phyloP scores from a whole-genome alignment of 352 stramenopile species.

The Albugo laibachii region DNA sequence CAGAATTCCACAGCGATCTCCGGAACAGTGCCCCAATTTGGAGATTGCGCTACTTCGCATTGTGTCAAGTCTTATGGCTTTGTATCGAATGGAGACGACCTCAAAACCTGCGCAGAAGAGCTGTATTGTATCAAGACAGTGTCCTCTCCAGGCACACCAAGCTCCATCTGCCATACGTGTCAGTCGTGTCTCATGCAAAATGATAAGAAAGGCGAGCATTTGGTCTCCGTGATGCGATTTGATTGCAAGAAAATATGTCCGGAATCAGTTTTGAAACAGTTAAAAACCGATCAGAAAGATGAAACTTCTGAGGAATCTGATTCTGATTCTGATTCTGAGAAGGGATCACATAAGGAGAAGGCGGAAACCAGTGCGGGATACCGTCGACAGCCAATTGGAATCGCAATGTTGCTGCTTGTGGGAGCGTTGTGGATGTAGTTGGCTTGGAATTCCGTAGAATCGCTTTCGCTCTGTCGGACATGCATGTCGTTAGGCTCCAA shows the following conservation, averaged over 20 bases:
- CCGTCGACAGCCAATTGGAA: too few relatives aligned
- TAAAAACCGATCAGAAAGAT: too few relatives aligned
- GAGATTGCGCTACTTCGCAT: conserved; percentile 27
- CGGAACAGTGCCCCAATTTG: conserved; percentile 28
- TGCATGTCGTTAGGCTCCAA: too few relatives aligned
- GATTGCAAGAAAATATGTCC: conserved; percentile 60
- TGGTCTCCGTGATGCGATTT: conserved; percentile 37
- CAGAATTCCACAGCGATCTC: conserved; percentile 23
- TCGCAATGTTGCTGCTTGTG: too few relatives aligned
- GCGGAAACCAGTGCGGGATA: too few relatives aligned
- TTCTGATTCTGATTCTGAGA: too few relatives aligned
- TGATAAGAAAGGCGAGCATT: conserved; percentile 25
- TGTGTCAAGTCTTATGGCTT: conserved; percentile 48
- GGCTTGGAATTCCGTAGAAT: too few relatives aligned
- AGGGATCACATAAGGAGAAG: too few relatives aligned
- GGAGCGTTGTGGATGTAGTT: too few relatives aligned
- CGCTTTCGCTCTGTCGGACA: too few relatives aligned
- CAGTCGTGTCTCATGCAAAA: conserved; percentile 64
- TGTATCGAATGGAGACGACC: conserved; percentile 28
- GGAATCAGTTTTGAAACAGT: conserved; percentile 24
- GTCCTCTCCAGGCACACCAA: conserved; percentile 36
- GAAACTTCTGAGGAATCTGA: too few relatives aligned
- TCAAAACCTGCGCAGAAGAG: conserved; percentile 40
- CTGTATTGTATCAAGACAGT: conserved; percentile 50
- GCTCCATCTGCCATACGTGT: conserved; percentile 62